Evolutionary conservation across 257 asterid species (phyloP).

Genomic region (Solanum tarijense): DNA sequence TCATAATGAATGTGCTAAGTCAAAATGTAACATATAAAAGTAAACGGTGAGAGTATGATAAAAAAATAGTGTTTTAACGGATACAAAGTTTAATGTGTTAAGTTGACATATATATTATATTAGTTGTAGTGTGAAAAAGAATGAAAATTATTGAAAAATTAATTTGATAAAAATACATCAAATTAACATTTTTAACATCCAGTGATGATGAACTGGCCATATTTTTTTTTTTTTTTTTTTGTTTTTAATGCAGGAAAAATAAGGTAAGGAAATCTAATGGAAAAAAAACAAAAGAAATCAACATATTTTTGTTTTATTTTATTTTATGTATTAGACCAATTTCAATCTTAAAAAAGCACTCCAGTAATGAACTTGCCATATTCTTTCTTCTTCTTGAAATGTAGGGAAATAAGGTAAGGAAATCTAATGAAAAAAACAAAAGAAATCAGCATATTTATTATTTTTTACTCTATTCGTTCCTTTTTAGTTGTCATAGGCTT

Average conservation of each 20-base stretch:
- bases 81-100: background rate
- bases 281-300: background rate
- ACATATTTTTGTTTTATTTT: background rate
- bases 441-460: background rate
- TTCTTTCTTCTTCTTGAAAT: background rate
- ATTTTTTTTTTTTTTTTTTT: no score
- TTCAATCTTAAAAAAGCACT: background rate
- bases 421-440: background rate
- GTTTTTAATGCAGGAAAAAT: background rate
- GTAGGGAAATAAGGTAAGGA: background rate
- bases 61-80: background rate
- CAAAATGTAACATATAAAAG: no score
- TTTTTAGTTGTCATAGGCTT: no score
- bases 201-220: background rate
- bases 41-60: no score
- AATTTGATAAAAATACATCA: background rate
- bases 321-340: background rate
- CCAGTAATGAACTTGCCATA: background rate
- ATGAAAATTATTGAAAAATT: background rate
- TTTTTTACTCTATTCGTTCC: background rate
- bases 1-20: no score
- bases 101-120: background rate
- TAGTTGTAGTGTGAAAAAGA: background rate
- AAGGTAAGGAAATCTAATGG: background rate
- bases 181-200: background rate